Base-by-base conservation (phyloP, 176 grass and related monocot species). In the Cenchrus americanus region DNA sequence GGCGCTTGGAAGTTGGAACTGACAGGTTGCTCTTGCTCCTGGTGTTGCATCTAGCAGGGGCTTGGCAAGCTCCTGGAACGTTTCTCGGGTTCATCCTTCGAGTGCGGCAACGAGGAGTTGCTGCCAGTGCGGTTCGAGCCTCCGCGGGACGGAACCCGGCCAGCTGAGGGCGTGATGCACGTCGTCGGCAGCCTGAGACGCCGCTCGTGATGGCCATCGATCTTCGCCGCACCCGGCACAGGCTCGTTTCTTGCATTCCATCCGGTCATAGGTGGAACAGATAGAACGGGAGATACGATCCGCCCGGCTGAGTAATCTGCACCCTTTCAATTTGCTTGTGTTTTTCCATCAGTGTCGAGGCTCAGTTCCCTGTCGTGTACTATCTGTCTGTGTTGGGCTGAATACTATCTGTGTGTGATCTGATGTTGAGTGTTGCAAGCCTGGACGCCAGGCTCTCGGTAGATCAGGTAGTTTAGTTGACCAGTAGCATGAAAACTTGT, bases 241-340 rank as follows among this genome's bases (percentile, higher is more conserved):
- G n/a, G n/a, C 42, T 43, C 42, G 42, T 91, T 79, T 89, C 87
- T 83, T 86, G 64, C 72, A 4, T 79, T 82, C 85, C 88, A 86
- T 77, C 62, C 0, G 22, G 66, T 55, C 27, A 4, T 50, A 2
- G 6, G 8, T 85, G 58, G 79, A 70, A 76, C 30, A 15, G 93
- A 92, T 92, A 90, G 93, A 95, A 82, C 62, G 90, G 75, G 65
- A 90, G 90, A 92, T 83, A 90, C 77, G 61, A 53, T 24, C 55
- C 3, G 14, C 2, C 7, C 24, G 19, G 21, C 21, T 14, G 5
- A 26, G 19, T 19, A 14, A 43, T 43, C 11, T 53, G 19, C 44
- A 26, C 34, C 34, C 34, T 37, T 37, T 37, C 34, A 37, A 37
- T 37, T 37, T 37, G 34, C 34, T 37, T 54, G 5, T 23, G 57